Evolutionary conservation across 2,329 filamentous ascomycete genomes (phyloP), one percentile per base, ranked within the genome.

Genomic region (Didymosphaeria variabile): DNA sequence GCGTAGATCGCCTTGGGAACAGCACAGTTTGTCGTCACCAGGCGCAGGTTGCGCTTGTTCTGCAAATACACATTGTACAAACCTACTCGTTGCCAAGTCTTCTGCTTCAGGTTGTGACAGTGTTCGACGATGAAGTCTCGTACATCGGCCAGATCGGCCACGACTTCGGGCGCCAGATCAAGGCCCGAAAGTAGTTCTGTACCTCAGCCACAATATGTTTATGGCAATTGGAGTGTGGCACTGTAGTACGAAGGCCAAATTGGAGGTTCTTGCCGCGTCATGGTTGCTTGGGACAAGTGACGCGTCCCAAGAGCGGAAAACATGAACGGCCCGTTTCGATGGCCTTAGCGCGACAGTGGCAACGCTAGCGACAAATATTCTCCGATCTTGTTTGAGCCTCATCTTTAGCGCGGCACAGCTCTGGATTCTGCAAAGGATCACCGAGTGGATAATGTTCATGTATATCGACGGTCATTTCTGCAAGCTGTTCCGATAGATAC

Each of bases 201-300:
- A 29, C 45, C 45, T 17, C 26, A 29, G 21, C 17, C 21, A 29
- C 26, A 15, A 6, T 21, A 31, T 47, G 1, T 17, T 29, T 5
- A 47, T 15, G 13, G 45, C 12, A 17, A 5, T 31, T 26, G 45
- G 21, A 26, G 6, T 31, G 21, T 47, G 45, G 21, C 21, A 21
- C 21, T 29, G 45, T 29, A 29, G 45, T 47, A 47, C 45, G 45
- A 47, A 31, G 23, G 23, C 29, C 45, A 47, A 29, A 47, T 47
- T 47, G 40, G 19, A 44, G 40, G 40, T 44, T 17, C 40, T 3
- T 44, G 40, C 40, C 40, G 40, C 40, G 40, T 44, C 40, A 44
- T 44, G 40, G 13, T 8, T 44, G 40, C 19, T 17, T 44, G 45
- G 45, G 23, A 15, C 13, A 17, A 47, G 23, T 47, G 21, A 47